These are phyloP conservation scores for Phytophthora hybrid DNA, from an alignment of 352 stramenopile genomes.

Conservation along the genomic window DNA sequence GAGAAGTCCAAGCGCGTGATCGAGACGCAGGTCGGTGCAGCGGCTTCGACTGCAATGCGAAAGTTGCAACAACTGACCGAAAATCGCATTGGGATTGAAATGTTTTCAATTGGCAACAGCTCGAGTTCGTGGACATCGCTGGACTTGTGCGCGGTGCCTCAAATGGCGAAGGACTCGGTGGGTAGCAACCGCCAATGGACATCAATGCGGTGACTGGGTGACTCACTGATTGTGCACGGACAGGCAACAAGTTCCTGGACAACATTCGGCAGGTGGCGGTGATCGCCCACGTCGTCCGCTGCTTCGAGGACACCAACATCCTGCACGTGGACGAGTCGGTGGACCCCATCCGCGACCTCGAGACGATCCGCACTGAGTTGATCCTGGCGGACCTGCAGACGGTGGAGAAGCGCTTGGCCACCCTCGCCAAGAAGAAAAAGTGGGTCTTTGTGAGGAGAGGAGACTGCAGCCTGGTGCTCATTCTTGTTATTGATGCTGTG, in stretches of 20 bases:
- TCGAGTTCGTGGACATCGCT: conserved; percentile 91
- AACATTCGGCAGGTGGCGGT: conserved; percentile 89
- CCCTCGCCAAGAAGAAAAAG: conserved; percentile 86
- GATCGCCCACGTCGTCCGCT: conserved; percentile 94
- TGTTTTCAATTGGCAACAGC: conserved; percentile 37
- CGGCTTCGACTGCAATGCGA: conserved; percentile 6
- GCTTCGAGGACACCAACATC: conserved; percentile 99
- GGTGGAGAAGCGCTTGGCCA: conserved; percentile 73
- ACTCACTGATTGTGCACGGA: background rate
- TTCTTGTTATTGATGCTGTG: conserved; percentile 6
- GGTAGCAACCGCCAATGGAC: conserved; percentile 1
- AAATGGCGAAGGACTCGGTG: conserved; percentile 80
- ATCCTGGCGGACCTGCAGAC: conserved; percentile 92
- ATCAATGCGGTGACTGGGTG: background rate
- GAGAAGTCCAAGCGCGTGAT: conserved; percentile 83
- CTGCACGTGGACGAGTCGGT: conserved; percentile 97
- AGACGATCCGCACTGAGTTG: conserved; percentile 98
- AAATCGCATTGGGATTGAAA: conserved; percentile 22
- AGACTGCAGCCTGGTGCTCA: conserved; percentile 1
- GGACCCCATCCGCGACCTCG: conserved; percentile 96
- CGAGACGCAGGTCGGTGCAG: conserved; percentile 57
- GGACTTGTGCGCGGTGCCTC: conserved; percentile 85
- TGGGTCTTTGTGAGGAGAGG: conserved; percentile 22
- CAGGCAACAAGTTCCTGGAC: conserved; percentile 88
- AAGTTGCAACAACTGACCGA: conserved; percentile 10